phyloP scores from a whole-genome alignment of 2,329 filamentous ascomycete genomes.

The Diaporthe nobilis region DNA sequence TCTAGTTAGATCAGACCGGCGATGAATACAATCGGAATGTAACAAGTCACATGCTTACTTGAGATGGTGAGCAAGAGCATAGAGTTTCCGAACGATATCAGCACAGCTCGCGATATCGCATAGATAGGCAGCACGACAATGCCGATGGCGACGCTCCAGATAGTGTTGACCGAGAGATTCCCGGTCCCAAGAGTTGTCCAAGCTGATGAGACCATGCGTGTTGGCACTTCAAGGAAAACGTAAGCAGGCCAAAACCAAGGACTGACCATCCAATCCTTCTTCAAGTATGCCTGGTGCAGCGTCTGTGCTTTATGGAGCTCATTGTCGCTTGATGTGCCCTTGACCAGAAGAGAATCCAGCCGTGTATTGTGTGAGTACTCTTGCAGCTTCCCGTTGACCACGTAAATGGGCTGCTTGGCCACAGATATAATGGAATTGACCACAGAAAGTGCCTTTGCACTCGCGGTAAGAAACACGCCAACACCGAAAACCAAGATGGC shows the following conservation, averaged over 20 bases:
- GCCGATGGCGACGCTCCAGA: not conserved
- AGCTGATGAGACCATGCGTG: not conserved
- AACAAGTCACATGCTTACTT: not conserved
- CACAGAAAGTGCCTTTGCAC: not conserved
- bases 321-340: not conserved
- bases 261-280: not conserved
- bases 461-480: not conserved
- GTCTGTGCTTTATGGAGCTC: not conserved
- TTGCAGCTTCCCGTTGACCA: not conserved
- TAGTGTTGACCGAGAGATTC: not conserved
- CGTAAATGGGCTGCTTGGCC: not conserved
- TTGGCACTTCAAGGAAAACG: slow-evolving; percentile 27
- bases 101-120: not conserved
- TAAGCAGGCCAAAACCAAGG: slow-evolving; percentile 6
- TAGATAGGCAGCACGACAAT: not conserved
- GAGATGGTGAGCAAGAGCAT: not conserved
- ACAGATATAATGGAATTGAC: not conserved
- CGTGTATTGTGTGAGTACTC: not conserved
- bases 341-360: not conserved
- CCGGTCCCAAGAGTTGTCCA: not conserved
- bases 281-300: not conserved
- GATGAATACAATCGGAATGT: no score
- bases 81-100: not conserved
- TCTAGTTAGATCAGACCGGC: not conserved
- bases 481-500: slow-evolving; percentile 10